A percentile compares a stretch with the other conserved stretches of the same genome.
phyloP scores from a whole-genome alignment of 768 basidiomycete species.

The Mycena epipterygia region DNA sequence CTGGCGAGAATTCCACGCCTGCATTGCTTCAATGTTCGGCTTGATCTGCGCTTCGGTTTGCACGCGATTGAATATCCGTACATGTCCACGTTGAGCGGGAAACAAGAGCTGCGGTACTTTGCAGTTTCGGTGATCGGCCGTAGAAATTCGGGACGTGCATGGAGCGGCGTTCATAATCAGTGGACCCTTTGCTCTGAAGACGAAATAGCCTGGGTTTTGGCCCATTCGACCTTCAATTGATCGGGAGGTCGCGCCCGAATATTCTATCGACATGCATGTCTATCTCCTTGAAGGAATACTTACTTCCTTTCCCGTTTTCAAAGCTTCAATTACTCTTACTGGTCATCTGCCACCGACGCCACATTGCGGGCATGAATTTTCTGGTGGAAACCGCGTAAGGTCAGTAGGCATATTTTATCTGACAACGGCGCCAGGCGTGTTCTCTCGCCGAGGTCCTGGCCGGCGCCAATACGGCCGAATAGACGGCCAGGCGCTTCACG shows the following conservation, averaged over 20 bases:
- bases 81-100: not conserved
- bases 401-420: constrained; percentile 15
- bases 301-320: not conserved
- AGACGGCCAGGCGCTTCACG: constrained; percentile 15
- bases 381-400: constrained; percentile 14
- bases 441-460: not conserved
- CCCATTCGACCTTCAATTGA: constrained; percentile 1
- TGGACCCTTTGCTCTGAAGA: not conserved
- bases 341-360: constrained; percentile 19
- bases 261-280: not conserved
- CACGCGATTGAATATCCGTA: not conserved
- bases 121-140: not conserved
- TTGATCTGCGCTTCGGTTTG: not conserved
- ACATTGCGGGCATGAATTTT: constrained; percentile 16
- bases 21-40: constrained; percentile 4
- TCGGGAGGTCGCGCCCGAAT: not conserved
- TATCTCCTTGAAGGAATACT: not conserved
- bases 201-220: constrained; percentile 5
- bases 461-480: constrained; percentile 19
- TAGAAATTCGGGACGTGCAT: not conserved
- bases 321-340: constrained; percentile 1
- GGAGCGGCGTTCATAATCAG: not conserved
- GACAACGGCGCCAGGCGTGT: constrained; percentile 5
- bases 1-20: not conserved
- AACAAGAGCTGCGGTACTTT: constrained; percentile 9